These are phyloP conservation scores for Medicago lupulina DNA, from an alignment of 306 rosid species.

Conservation along the genomic window DNA sequence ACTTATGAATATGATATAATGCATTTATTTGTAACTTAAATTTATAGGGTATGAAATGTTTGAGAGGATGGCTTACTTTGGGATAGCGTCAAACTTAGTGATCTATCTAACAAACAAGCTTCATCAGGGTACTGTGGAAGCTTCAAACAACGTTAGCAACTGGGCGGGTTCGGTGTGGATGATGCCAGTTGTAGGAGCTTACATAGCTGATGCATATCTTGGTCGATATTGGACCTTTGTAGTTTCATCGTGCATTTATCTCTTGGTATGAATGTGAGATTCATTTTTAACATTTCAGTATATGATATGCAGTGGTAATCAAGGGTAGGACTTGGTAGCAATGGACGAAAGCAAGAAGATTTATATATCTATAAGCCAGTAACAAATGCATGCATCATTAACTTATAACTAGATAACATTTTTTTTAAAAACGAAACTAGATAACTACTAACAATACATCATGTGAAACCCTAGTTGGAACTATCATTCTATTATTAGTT, in stretches of 20 bases:
- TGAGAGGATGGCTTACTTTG: conserved; percentile 14
- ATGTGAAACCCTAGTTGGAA: too few relatives aligned
- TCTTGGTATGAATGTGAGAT: not conserved
- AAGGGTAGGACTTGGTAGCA: too few relatives aligned
- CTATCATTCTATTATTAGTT: too few relatives aligned
- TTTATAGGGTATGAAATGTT: conserved; percentile 7
- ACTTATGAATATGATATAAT: not conserved
- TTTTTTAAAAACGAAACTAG: too few relatives aligned
- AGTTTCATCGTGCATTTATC: not conserved
- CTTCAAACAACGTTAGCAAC: conserved; percentile 5
- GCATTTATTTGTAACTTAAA: not conserved
- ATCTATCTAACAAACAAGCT: not conserved
- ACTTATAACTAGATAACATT: too few relatives aligned
- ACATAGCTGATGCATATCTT: conserved; percentile 9
- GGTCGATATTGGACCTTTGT: conserved; percentile 18
- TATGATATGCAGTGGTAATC: too few relatives aligned
- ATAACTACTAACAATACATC: too few relatives aligned
- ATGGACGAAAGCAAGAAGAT: too few relatives aligned
- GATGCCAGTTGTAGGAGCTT: conserved; percentile 21
- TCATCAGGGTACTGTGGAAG: conserved; percentile 6
- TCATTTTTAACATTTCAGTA: too few relatives aligned
- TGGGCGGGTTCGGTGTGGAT: conserved; percentile 2
- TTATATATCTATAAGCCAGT: too few relatives aligned
- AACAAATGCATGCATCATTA: too few relatives aligned
- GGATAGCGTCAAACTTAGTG: conserved; percentile 1